Evolutionary conservation across 139 green algal species (phyloP).

Genomic region (Spirogloea muscicola): DNA sequence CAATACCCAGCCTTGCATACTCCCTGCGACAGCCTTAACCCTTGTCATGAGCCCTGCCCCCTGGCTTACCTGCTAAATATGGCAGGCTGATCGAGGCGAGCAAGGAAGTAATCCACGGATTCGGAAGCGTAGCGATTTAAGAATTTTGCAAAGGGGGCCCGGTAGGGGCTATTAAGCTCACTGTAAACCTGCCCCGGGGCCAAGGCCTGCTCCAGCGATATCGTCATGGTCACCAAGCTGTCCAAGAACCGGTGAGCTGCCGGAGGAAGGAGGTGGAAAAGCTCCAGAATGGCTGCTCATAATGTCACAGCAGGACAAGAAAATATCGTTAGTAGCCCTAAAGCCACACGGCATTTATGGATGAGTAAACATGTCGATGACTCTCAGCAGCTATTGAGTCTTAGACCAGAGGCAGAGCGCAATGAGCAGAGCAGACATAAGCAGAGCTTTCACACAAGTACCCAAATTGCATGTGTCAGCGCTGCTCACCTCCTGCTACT

Average conservation of each 20-base stretch:
- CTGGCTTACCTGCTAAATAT: conserved; percentile 42
- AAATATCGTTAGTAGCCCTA: too few species aligned
- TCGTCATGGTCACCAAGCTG: conserved; percentile 85
- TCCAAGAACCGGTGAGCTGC: conserved; percentile 84
- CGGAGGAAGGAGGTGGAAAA: conserved; percentile 90
- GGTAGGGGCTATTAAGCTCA: conserved; percentile 75
- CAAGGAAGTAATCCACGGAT: conserved; percentile 55
- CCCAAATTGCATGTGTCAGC: too few species aligned
- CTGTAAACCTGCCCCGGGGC: conserved; percentile 51
- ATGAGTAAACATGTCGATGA: too few species aligned
- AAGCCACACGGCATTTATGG: too few species aligned
- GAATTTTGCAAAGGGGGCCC: conserved; percentile 77
- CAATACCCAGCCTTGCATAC: too few species aligned
- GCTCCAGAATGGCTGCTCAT: conserved; percentile 77
- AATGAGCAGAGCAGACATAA: too few species aligned
- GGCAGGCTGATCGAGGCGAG: conserved; percentile 37
- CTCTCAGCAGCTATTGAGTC: too few species aligned
- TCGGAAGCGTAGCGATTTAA: conserved; percentile 72
- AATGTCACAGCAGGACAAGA: neutral
- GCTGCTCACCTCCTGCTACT: conserved; percentile 70
- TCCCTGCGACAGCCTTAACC: too few species aligned
- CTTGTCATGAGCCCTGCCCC: too few species aligned
- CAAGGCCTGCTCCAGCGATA: conserved; percentile 84
- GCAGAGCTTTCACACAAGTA: too few species aligned
- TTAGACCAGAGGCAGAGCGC: too few species aligned